These are phyloP conservation scores for Malus sylvestris DNA, from an alignment of 306 rosid genomes.

Conservation along the genomic window DNA sequence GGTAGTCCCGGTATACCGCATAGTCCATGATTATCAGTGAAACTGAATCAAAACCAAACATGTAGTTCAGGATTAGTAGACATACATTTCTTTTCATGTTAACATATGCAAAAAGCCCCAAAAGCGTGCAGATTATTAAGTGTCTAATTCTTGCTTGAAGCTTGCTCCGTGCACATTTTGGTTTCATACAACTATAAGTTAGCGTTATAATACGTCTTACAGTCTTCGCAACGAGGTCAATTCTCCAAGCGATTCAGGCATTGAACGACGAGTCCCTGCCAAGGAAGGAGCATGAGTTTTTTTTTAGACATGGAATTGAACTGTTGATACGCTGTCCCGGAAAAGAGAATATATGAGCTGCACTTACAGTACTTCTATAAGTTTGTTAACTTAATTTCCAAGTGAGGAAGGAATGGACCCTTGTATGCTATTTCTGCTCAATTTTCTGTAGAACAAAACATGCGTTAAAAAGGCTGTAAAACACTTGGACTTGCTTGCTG, in stretches of 20 bases:
- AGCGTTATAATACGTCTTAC: constrained; percentile 38
- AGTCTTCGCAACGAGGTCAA: constrained; percentile 54
- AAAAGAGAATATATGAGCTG: constrained; percentile 3
- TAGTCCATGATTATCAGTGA: constrained; percentile 83
- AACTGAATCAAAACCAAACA: constrained; percentile 46
- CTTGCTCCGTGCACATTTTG: constrained; percentile 69
- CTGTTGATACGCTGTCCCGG: not conserved
- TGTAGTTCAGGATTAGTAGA: constrained; percentile 7
- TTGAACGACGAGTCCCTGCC: constrained; percentile 89
- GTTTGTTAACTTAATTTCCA: constrained; percentile 46
- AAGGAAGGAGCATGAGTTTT: constrained; percentile 12
- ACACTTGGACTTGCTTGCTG: not conserved
- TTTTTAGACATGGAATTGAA: not conserved
- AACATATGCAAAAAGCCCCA: not conserved
- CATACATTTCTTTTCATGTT: not conserved
- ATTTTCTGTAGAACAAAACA: constrained; percentile 48
- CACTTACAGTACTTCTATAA: constrained; percentile 74
- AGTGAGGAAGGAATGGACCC: constrained; percentile 80
- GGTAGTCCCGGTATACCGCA: constrained; percentile 92
- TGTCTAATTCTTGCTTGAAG: constrained; percentile 67
- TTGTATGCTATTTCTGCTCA: constrained; percentile 77
- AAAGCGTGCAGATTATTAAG: not conserved
- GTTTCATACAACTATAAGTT: constrained; percentile 7
- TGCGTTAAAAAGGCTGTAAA: constrained; percentile 12
- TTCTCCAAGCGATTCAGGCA: constrained; percentile 88